Base-by-base conservation (phyloP, 345 rosid species). In the Erucastrum elatum region DNA sequence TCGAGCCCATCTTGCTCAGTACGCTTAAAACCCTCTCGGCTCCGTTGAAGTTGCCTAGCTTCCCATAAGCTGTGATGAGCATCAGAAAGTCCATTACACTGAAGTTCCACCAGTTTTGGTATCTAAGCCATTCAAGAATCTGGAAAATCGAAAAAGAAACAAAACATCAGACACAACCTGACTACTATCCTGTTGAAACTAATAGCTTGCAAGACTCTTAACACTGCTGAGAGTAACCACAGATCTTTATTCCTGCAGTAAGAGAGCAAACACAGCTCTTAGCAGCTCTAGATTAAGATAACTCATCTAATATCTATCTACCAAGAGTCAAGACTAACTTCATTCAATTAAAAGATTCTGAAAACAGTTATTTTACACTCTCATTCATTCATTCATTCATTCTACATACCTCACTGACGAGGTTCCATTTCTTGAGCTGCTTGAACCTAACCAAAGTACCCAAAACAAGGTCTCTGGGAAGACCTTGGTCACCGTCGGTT, bases 101-200 rank as follows among this genome's bases (percentile, higher is more conserved):
- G 82, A 93, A 90, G 82, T 89, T 87, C 98, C 99, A 93, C 97
- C 98, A 93, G 49, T 80, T 83, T 58, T 95, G 92, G 69, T 78
- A 84, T 78, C 88, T 85, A 70, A 95, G 91, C 99, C 99, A 95
- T 81, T 95, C 98, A 70, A 95, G 86, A 83, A 95, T 87, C 98
- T 95, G 84, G 55, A 62, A 33, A 76, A 35, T 35, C 41, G 67
- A 8, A 41, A 68, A 15, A 25, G 44, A 41, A 51, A 26, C 65
- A 41, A 58, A 9, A 46, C 59, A 80, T 79, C 15, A 74, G 58
- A 65, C 6, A 64, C 46, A 77, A 15, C n/a, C 4, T 1, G 0
- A 63, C 4, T 63, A 63, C 65, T 34, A 63, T 62, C 64, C 5
- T 9, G 41, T 61, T 25, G 10, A 31, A 72, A 25, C 44, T 33